Evolutionary conservation across 768 basidiomycete species (phyloP).

Genomic region (Amanita polypyramis): DNA sequence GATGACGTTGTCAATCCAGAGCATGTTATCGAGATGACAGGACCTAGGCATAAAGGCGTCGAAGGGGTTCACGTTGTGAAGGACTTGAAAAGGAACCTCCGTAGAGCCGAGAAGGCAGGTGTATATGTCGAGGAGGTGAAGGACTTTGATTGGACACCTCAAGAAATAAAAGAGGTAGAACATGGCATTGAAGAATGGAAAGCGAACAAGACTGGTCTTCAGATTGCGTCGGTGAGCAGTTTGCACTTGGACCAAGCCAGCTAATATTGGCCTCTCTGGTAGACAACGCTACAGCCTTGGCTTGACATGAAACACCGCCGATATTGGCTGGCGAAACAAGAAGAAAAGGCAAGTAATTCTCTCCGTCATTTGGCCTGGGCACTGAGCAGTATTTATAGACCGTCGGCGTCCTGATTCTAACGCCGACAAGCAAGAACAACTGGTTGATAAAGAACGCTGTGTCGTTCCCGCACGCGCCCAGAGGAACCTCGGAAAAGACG

Average conservation of each 20-base stretch:
- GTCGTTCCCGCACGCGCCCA: constrained; percentile 41
- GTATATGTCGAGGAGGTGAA: constrained; percentile 37
- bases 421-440: constrained; percentile 30
- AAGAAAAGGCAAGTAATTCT: constrained; percentile 15
- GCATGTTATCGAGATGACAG: constrained; percentile 29
- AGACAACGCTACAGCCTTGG: constrained; percentile 43
- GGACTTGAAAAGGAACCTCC: constrained; percentile 52
- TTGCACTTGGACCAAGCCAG: background rate
- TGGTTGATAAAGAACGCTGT: constrained; percentile 49
- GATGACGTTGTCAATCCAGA: constrained; percentile 49
- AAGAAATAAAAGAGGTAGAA: constrained; percentile 37
- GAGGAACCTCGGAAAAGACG: constrained; percentile 42
- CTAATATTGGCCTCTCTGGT: background rate
- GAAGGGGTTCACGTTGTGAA: constrained; percentile 34
- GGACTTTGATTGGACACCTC: constrained; percentile 27
- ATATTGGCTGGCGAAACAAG: constrained; percentile 44
- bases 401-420: constrained; percentile 40
- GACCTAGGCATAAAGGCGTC: constrained; percentile 23
- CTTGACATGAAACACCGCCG: constrained; percentile 42
- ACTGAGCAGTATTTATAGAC: constrained; percentile 17
- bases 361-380: background rate
- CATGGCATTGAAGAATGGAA: constrained; percentile 49
- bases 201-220: constrained; percentile 38
- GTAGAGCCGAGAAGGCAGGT: constrained; percentile 43
- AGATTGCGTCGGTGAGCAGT: constrained; percentile 36